Conservation (phyloP, 805 yeast species). For the Suhomyces canberraensis region DNA sequence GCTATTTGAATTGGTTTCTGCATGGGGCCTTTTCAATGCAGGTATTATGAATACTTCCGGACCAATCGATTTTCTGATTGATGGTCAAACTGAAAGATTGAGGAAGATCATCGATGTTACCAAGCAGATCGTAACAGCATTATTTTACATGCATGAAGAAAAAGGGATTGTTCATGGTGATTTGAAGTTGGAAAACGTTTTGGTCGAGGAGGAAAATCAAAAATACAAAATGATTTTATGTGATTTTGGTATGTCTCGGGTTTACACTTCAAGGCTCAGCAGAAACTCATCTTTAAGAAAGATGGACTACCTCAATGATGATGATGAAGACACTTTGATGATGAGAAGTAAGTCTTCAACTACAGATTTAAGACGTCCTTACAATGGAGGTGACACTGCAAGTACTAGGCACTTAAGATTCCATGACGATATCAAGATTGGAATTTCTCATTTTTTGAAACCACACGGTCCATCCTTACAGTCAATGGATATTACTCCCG, state of each 20-base stretch:
- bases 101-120: conserved; percentile 32
- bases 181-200: conserved; percentile 75
- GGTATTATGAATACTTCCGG: conserved; percentile 26
- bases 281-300: conserved; percentile 11
- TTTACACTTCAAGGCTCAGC: conserved; percentile 26
- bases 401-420: conserved; percentile 18
- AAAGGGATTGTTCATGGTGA: conserved; percentile 76
- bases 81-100: conserved; percentile 31
- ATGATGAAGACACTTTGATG: conserved; percentile 16
- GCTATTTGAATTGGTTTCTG: conserved; percentile 66
- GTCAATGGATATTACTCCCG: conserved; percentile 30
- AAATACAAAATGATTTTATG: conserved; percentile 54
- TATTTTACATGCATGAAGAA: conserved; percentile 54
- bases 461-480: conserved; percentile 34
- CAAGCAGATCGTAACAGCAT: conserved; percentile 55
- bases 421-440: conserved; percentile 28
- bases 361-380: conserved; percentile 33
- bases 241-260: conserved; percentile 82
- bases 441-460: conserved; percentile 23
- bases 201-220: conserved; percentile 42
- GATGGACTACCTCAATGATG: background rate
- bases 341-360: conserved; percentile 34
- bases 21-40: conserved; percentile 54
- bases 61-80: conserved; percentile 26
- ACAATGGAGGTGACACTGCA: conserved; percentile 28